Evolutionary conservation across 805 yeast species (phyloP).

Genomic region (Metschnikowia gruessii): DNA sequence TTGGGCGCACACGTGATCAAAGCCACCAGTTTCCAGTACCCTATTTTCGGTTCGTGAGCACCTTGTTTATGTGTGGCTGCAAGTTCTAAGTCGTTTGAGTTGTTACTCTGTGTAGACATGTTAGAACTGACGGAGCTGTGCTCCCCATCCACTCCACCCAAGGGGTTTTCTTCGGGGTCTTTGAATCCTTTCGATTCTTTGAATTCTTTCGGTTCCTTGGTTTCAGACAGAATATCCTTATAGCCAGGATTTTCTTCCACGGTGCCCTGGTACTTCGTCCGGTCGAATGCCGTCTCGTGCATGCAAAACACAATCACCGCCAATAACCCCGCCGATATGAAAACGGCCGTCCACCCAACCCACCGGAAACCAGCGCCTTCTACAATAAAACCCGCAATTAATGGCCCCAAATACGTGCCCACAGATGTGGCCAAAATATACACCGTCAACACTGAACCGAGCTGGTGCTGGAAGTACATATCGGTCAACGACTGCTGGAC

Average conservation of each 20-base stretch:
- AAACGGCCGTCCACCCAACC: slow-evolving; percentile 74
- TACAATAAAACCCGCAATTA: slow-evolving; percentile 72
- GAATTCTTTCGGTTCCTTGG: not conserved
- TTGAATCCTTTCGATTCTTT: too few species aligned
- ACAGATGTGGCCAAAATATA: slow-evolving; percentile 73
- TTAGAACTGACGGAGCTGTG: slow-evolving; percentile 13
- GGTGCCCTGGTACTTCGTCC: slow-evolving; percentile 34
- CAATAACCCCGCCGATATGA: slow-evolving; percentile 47
- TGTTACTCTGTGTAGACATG: slow-evolving; percentile 14
- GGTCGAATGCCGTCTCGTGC: slow-evolving; percentile 65
- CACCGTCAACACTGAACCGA: slow-evolving; percentile 67
- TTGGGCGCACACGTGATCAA: slow-evolving; percentile 57
- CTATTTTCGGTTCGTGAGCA: slow-evolving; percentile 34
- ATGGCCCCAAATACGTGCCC: slow-evolving; percentile 77
- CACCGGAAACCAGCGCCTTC: slow-evolving; percentile 64
- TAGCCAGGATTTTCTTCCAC: slow-evolving; percentile 7
- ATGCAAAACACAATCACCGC: slow-evolving; percentile 54
- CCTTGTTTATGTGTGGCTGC: slow-evolving; percentile 29
- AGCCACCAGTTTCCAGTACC: slow-evolving; percentile 47
- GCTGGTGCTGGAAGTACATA: slow-evolving; percentile 72
- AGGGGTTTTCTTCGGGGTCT: not conserved
- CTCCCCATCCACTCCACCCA: not conserved
- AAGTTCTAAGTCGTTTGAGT: slow-evolving; percentile 15
- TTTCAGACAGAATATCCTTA: not conserved
- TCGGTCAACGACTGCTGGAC: slow-evolving; percentile 69